Evolutionary conservation across 202 grass and related monocot species (phyloP), one percentile per base, ranked within the genome.

Genomic region (Musa balbisiana): DNA sequence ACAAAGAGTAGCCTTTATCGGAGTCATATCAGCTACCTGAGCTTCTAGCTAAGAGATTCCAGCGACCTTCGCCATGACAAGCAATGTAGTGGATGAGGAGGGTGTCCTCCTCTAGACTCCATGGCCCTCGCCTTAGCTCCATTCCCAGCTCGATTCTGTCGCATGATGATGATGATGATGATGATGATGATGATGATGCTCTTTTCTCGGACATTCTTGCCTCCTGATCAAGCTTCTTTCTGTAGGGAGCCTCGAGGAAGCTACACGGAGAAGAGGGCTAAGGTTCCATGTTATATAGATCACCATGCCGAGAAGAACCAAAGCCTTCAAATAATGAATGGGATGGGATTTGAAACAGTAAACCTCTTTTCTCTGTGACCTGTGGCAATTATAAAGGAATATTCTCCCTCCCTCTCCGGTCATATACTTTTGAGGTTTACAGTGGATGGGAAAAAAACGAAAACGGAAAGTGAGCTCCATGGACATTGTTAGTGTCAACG

Each of bases 1-100:
- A 65, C 4, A 2, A 11, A 27, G 11, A 24, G 64, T 13, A 26
- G 19, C 12, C 60, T 51, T 24, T 55, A 59, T 75, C 13, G 64
- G 22, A 67, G 64, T 62, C 13, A 62, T 8, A 17, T 62, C 13
- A 62, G 17, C 63, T 88, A 99, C 95, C 91, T n/a, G 91, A 94
- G 83, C 85, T 92, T 16, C 85, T 86, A 49, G 95, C 95, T 23
- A 99, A 91, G 83, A 95, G 89, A 78, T 99, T 99, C 95, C 95
- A 99, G 53, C 95, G 95, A 17, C 95, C 95, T 52, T 99, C 95
- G 72, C 91, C 95, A 78, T 95, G 91, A 69, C 81, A 85, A 76
- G 95, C 84, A 90, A 99, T 92, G 95, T 95, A 99, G 95, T 88
- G 92, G 83, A 90, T 88, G 75, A 99, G 95, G 59, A 95, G 89